Evolutionary conservation across 176 grass and related monocot species (phyloP).

Genomic region (maize (Zea mays)): DNA sequence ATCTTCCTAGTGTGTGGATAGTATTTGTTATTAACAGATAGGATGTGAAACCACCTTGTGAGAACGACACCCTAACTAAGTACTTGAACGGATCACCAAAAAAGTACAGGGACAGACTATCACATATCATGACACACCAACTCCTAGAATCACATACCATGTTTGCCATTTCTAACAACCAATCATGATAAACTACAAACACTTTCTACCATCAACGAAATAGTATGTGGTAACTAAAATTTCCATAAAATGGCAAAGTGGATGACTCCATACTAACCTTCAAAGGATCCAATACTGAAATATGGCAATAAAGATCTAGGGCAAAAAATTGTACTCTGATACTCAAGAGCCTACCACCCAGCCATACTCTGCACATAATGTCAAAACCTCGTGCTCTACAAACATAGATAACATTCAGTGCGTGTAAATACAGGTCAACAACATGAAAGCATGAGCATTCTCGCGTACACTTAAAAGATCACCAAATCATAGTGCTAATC

Average conservation of each 20-base stretch:
- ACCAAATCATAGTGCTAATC: constrained; percentile 16
- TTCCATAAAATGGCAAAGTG: constrained; percentile 36
- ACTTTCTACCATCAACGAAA: constrained; percentile 23
- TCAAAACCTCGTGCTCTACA: not conserved
- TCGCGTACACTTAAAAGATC: constrained; percentile 5
- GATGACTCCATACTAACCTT: constrained; percentile 15
- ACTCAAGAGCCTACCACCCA: not conserved
- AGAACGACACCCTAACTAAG: constrained; percentile 50
- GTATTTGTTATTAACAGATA: constrained; percentile 23
- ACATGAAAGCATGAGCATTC: constrained; percentile 20
- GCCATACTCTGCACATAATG: not conserved
- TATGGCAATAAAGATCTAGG: constrained; percentile 33
- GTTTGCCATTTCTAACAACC: constrained; percentile 45
- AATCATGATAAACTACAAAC: constrained; percentile 36
- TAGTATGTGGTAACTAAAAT: constrained; percentile 21
- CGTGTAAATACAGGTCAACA: constrained; percentile 8
- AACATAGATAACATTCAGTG: constrained; percentile 16
- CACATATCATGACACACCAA: constrained; percentile 41
- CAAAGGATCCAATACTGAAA: constrained; percentile 32
- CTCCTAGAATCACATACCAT: constrained; percentile 36
- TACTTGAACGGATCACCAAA: constrained; percentile 44
- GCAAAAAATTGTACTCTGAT: not conserved
- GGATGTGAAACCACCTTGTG: constrained; percentile 33
- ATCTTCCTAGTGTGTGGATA: constrained; percentile 36
- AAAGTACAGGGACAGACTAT: constrained; percentile 43